Base-by-base conservation (phyloP, 495 filamentous ascomycete species). In the Hypoxylon intermedium region DNA sequence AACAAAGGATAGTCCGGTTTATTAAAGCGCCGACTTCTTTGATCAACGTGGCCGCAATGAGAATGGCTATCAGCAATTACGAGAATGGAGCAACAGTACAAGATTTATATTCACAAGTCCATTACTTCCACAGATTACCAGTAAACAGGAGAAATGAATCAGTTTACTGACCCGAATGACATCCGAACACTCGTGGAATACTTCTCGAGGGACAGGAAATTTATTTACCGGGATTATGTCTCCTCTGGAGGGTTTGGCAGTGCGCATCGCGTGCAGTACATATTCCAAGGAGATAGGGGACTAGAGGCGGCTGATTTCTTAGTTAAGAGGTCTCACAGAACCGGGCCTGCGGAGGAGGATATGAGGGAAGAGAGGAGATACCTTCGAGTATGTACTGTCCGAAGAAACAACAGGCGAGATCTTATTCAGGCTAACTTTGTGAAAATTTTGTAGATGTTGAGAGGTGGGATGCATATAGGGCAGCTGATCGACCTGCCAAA, bases 201-300 rank as follows among this genome's bases (percentile, higher is more conserved):
- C 24, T 48, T 47, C 16, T 48, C 43, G 16, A 5, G 2, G 0
- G 43, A 41, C 36, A 6, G 2, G 5, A 13, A 18, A 15, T 57
- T 40, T 26, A 13, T 15, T 41, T 57, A 40, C 7, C 12, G n/a
- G 6, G 16, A 13, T 2, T 2, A 9, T 1, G 16, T 57, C 12
- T 42, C 13, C 33, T 3, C 13, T 2, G 53, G 53, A 47, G n/a
- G 13, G 3, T 57, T 13, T 42, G 53, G 42, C 12, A 31, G 21
- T 41, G 26, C 53, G 7, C 34, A 47, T 41, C 43, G 33, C 16
- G 43, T 57, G 13, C 53, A 38, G 12, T 41, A 57, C 24, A 20
- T 28, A 15, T 1, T 5, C 5, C 4, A 28, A 9, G 15, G 3
- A n/a, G 5, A 31, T 33, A 12, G 3, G 13, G 11, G 7, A 3